Conservation (phyloP, 345 rosid genomes). For the Erucastrum elatum region DNA sequence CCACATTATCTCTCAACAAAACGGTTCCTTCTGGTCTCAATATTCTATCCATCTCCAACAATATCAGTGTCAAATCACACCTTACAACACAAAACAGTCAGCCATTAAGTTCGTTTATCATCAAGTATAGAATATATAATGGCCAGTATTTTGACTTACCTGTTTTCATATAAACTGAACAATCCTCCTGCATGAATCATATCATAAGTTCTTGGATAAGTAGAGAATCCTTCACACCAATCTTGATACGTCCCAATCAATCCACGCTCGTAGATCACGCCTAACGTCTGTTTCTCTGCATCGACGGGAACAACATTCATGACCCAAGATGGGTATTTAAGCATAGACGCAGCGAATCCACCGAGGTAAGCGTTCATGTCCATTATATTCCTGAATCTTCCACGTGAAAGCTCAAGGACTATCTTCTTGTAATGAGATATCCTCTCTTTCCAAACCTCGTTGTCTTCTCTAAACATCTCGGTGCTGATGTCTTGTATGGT, state of each 20-base stretch:
- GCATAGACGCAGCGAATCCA: conserved; percentile 42
- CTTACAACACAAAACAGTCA: conserved; percentile 25
- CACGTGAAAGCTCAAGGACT: not conserved
- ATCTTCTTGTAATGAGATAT: not conserved
- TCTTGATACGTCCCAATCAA: conserved; percentile 84
- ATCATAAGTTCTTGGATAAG: conserved; percentile 96
- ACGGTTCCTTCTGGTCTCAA: conserved; percentile 1
- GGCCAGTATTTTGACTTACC: conserved; percentile 37
- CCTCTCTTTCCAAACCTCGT: not conserved
- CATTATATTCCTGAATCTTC: not conserved
- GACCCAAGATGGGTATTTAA: not conserved
- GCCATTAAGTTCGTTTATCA: not conserved
- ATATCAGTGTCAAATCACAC: not conserved
- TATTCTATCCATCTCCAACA: not conserved
- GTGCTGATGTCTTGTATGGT: not conserved
- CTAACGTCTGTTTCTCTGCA: conserved; percentile 70
- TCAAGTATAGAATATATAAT: too few relatives aligned
- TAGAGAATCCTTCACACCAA: conserved; percentile 97
- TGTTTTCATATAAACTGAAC: conserved; percentile 77
- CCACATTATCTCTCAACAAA: not conserved
- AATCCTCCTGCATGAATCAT: conserved; percentile 82
- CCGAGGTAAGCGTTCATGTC: conserved; percentile 1
- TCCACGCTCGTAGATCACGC: conserved; percentile 81
- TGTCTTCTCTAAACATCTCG: not conserved
- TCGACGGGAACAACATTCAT: conserved; percentile 77